phyloP scores from a whole-genome alignment of 352 stramenopile species.

The Elongisporangium anandrum region DNA sequence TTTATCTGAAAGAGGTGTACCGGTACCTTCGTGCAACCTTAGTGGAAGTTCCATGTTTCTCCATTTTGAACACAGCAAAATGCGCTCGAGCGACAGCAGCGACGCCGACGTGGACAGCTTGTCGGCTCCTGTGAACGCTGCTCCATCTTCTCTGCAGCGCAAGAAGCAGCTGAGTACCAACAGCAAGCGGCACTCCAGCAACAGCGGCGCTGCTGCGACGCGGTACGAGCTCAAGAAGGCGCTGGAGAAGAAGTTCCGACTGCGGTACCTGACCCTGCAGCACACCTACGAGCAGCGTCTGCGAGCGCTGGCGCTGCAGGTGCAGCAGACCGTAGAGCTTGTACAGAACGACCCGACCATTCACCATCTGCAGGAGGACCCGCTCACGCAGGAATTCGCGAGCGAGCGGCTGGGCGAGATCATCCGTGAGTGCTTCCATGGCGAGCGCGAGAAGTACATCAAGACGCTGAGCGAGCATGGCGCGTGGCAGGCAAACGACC shows the following conservation, averaged over 20 bases:
- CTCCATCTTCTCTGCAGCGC: background rate
- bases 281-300: slow-evolving; percentile 69
- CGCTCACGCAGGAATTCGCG: slow-evolving; percentile 62
- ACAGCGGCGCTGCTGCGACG: slow-evolving; percentile 1
- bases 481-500: slow-evolving; percentile 60
- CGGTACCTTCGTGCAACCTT: background rate
- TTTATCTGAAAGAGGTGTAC: no score
- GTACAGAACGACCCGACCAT: slow-evolving; percentile 58
- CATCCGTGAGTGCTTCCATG: slow-evolving; percentile 59
- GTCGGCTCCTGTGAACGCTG: background rate
- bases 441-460: slow-evolving; percentile 71
- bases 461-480: slow-evolving; percentile 64
- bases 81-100: background rate
- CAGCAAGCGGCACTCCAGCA: background rate
- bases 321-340: slow-evolving; percentile 45
- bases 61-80: background rate
- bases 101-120: background rate
- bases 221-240: slow-evolving; percentile 44
- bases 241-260: slow-evolving; percentile 65
- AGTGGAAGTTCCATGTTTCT: background rate
- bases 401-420: slow-evolving; percentile 54
- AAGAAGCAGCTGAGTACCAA: background rate
- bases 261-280: slow-evolving; percentile 66
- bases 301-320: slow-evolving; percentile 42
- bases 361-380: slow-evolving; percentile 60